A percentile compares a stretch with the other conserved stretches of the same genome.
Conservation (phyloP, 78 protist genomes). For the Chrysochromulina tobinii region DNA sequence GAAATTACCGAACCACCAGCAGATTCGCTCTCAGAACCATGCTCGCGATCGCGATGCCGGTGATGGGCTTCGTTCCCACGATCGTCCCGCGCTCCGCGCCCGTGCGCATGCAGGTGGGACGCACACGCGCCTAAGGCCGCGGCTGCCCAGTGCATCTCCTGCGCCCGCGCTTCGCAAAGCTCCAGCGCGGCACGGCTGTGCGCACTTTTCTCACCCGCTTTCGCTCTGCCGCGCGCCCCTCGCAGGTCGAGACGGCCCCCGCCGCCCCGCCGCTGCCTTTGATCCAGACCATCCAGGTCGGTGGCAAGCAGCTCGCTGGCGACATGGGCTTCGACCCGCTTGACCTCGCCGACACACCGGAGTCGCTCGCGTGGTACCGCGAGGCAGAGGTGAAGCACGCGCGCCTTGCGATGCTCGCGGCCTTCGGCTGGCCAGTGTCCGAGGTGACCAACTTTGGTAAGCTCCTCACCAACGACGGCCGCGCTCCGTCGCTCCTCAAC, state of each 20-base stretch:
- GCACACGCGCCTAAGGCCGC: no score
- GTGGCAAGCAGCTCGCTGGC: neutral
- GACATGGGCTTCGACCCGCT: neutral
- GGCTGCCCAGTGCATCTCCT: no score
- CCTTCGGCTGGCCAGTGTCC: neutral
- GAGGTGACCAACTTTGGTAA: neutral
- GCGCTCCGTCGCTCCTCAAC: neutral
- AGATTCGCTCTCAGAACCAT: no score
- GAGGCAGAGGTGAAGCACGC: slow-evolving; percentile 24
- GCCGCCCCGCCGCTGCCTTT: neutral
- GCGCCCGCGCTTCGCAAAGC: no score
- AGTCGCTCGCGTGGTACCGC: neutral
- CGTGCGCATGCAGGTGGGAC: no score
- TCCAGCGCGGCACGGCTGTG: no score
- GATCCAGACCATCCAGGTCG: neutral
- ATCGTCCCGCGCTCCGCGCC: no score
- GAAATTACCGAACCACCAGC: no score
- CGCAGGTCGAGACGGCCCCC: neutral
- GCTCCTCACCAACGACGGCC: neutral
- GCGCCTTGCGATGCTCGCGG: slow-evolving; percentile 17
- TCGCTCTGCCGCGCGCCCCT: no score
- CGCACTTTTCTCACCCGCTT: no score
- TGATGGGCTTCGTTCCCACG: no score
- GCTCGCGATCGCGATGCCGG: no score
- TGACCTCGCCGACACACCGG: neutral